Evolutionary conservation across 441 rosid species (phyloP), one percentile per base, ranked within the genome.

Genomic region (Lepidium campestre): DNA sequence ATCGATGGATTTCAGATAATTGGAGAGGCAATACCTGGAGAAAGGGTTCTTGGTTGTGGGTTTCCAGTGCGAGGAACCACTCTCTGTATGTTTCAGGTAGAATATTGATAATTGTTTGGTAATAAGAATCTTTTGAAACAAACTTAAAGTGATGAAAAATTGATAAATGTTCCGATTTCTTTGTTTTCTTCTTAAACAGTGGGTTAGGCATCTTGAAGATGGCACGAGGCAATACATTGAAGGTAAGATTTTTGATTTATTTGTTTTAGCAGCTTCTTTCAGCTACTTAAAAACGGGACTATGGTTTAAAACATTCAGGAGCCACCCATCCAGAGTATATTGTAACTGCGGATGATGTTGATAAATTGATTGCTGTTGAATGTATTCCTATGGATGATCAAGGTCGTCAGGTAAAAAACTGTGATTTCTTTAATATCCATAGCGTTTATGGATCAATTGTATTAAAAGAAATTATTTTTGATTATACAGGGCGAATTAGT

Each of bases 361-460:
- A 92, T 70, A 92, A 88, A 77, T 52, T 90, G 70, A 88, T 95
- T 80, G 96, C 96, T 66, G 99, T 95, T 68, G 99, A 95, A 77
- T 95, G 99, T 80, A 92, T 90, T 77, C 99, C 99, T 10, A 92
- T 95, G 99, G 97, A 95, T 85, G 97, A 90, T 59, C 94, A 82
- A 79, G 97, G 95, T 58, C 91, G 72, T 60, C 99, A 95, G 97
- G 99, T 95, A 61, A 54, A 62, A 18, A 12, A 14, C 7, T 2
- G 4, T 10, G 13, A 12, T 52, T 6, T 31, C 2, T 22, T 10
- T 3, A 2, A 17, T 55, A 11, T n/a, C 23, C 15, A 5, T 20
- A 53, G 6, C 25, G 19, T 13, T 19, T 2, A 31, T 58, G 55
- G 31, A 23, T 42, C 47, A 13, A 8, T 45, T 29, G 40, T 34